Conservation (phyloP, 1,284 basidiomycete genomes). For the Heliocybe sulcata region DNA sequence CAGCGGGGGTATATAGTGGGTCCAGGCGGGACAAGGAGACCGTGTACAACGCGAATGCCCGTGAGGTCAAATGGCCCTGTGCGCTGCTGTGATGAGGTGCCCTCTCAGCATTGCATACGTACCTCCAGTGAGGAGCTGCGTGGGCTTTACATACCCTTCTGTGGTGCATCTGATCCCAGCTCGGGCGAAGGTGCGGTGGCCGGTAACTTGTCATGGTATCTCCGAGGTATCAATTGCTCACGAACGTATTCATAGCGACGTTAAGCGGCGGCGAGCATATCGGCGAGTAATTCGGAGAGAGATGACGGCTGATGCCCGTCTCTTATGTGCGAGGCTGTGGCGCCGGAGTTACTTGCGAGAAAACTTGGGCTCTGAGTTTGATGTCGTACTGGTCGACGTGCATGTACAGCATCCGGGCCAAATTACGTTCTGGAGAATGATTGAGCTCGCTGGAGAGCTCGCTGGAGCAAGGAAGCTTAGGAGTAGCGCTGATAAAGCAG, state of each 20-base stretch:
- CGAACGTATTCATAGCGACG: background rate
- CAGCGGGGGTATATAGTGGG: background rate
- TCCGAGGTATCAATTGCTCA: too few species aligned
- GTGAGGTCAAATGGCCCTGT: background rate
- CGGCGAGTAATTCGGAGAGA: background rate
- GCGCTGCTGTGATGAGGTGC: background rate
- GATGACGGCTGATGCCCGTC: background rate
- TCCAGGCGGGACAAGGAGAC: background rate
- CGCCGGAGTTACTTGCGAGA: background rate
- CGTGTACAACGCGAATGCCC: too few species aligned
- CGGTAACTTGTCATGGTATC: too few species aligned
- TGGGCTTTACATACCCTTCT: too few species aligned
- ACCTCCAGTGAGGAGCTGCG: too few species aligned
- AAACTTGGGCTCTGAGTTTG: background rate
- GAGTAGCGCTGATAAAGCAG: background rate
- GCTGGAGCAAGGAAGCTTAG: background rate
- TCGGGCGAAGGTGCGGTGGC: too few species aligned
- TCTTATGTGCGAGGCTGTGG: background rate
- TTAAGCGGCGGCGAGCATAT: background rate
- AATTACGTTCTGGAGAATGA: background rate
- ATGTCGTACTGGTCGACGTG: background rate
- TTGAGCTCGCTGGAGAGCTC: too few species aligned
- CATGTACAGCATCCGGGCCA: too few species aligned
- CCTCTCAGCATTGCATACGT: too few species aligned
- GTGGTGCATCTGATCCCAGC: too few species aligned